Evolutionary conservation across 2,329 filamentous ascomycete species (phyloP), one percentile per base, ranked within the genome.

Genomic region (Neophaeococcomyces aloes): DNA sequence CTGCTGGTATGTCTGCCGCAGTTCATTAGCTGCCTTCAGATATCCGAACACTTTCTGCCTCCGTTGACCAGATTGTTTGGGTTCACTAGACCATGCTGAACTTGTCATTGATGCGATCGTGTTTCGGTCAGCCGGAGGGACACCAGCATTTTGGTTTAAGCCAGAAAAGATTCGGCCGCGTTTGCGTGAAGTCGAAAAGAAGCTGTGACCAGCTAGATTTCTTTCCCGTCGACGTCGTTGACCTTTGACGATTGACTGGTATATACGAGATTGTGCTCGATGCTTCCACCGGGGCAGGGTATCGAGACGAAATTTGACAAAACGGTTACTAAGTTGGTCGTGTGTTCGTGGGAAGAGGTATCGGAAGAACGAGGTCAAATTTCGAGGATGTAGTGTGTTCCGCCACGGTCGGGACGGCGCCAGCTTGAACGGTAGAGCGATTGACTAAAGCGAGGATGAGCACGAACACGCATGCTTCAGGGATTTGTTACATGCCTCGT

Each of bases 1-100:
- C 50, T 73, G 68, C 49, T 76, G 69, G 59, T 85, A 85, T 30
- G 72, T 71, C 61, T 84, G 80, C 29, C 81, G 69, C 44, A 85
- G 59, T 58, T 85, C 81, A 57, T 85, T 85, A 8, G 81, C 81
- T 39, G 80, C 79, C 57, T 77, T 81, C 43, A 84, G 58, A 57
- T 83, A 83, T 10, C 76, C 79, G 27, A 83, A 85, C 33, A 95
- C 67, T 68, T 82, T 93, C 62, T 75, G 82, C 54, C 89, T 74
- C 52, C 86, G 71, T n/a, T 78, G 74, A 1, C 87, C 86, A 29
- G 75, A 72, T 64, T 87, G 61, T 57, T 60, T 63, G 62, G 57
- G 57, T 51, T 47, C 48, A 21, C 47, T 42, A 37, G 51, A 54
- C 38, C 38, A 41, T 41, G 14, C 57, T 59, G 38, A 33, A 14